Percentiles rank a stretch among this genome's conserved stretches.
phyloP scores from a whole-genome alignment of 2,329 filamentous ascomycete species.

The Periglandula ipomoeae region DNA sequence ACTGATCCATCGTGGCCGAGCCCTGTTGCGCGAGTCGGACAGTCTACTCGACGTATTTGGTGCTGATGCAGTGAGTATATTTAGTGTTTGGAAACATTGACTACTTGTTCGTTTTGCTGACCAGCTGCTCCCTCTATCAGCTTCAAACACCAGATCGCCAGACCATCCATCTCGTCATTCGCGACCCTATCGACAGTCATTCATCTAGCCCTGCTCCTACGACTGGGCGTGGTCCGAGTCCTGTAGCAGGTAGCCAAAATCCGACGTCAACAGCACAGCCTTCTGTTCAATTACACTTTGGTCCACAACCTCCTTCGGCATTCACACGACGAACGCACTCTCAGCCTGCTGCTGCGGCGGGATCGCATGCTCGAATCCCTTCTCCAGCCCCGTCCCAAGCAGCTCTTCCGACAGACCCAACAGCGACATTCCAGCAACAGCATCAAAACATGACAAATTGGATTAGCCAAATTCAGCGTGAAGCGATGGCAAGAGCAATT shows the following conservation, averaged over 20 bases:
- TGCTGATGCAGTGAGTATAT: constrained; percentile 36
- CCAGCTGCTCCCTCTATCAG: constrained; percentile 19
- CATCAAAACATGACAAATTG: constrained; percentile 36
- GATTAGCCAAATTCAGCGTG: constrained; percentile 37
- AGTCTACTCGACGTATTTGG: constrained; percentile 50
- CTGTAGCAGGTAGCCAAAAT: constrained; percentile 6
- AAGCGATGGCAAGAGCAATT: constrained; percentile 32
- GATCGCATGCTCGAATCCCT: constrained; percentile 22
- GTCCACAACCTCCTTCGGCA: constrained; percentile 19
- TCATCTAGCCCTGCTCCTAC: constrained; percentile 15
- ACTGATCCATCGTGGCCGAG: constrained; percentile 51
- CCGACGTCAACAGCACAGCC: constrained; percentile 7
- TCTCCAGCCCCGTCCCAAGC: constrained; percentile 17
- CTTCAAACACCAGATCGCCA: constrained; percentile 36
- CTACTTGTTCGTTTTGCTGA: constrained; percentile 5
- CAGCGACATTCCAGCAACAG: constrained; percentile 26
- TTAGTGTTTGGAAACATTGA: background rate
- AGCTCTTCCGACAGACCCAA: constrained; percentile 18
- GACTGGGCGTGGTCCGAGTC: constrained; percentile 19
- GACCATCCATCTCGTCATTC: constrained; percentile 44
- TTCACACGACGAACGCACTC: constrained; percentile 21
- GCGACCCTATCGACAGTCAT: constrained; percentile 26
- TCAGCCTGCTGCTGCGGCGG: constrained; percentile 16
- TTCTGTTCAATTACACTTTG: constrained; percentile 11
- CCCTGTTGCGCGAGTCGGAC: constrained; percentile 44